Percentiles rank a stretch among this genome's conserved stretches.
These are phyloP conservation scores for Plasmodium gonderi DNA, from an alignment of 169 alveolate species.

Conservation along the genomic window DNA sequence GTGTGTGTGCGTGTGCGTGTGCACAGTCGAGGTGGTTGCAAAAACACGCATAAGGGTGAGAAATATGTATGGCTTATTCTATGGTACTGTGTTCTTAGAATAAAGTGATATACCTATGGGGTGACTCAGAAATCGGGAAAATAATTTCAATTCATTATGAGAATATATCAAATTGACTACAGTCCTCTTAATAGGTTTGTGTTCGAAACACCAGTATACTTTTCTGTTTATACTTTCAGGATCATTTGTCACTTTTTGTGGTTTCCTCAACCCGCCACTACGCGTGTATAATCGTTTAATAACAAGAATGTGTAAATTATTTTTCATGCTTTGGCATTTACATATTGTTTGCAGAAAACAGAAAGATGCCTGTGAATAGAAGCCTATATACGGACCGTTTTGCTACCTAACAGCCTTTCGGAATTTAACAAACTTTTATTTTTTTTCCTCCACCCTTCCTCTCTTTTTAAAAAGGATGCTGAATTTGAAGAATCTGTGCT, in stretches of 20 bases:
- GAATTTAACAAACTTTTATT: too few species aligned
- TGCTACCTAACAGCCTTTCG: too few species aligned
- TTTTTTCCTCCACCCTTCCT: too few species aligned
- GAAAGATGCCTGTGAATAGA: too few species aligned
- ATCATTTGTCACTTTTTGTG: conserved; percentile 79
- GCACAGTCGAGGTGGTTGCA: neutral
- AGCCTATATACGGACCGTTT: too few species aligned
- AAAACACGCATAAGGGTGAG: neutral
- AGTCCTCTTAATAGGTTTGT: conserved; percentile 79
- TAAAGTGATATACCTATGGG: conserved; percentile 24
- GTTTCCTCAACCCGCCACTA: conserved; percentile 72
- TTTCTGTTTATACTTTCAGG: conserved; percentile 83
- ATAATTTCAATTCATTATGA: conserved; percentile 61
- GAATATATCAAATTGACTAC: conserved; percentile 75
- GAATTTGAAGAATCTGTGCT: too few species aligned
- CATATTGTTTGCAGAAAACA: too few species aligned
- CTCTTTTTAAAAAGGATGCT: too few species aligned
- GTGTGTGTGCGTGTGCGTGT: neutral
- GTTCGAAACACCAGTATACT: conserved; percentile 86
- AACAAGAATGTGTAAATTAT: neutral
- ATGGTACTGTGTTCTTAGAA: neutral
- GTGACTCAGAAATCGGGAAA: conserved; percentile 38
- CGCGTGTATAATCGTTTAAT: conserved; percentile 69
- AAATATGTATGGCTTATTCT: neutral
- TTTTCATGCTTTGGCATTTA: conserved; percentile 24